Conservation (phyloP, 352 stramenopile genomes). For the Globisporangium apiculatum region DNA sequence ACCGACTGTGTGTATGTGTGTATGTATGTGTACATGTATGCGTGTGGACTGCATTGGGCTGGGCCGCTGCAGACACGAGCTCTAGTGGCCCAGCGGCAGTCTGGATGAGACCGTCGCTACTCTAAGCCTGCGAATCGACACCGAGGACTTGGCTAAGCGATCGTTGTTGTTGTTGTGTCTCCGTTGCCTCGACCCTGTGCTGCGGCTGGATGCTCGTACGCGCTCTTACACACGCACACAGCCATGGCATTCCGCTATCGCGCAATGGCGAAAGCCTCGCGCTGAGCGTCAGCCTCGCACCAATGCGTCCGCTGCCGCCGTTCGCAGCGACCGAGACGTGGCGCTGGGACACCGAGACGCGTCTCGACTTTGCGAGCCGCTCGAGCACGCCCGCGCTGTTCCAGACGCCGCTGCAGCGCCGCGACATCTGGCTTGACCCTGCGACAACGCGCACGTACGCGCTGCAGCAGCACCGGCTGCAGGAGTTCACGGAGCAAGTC, state of each 20-base stretch:
- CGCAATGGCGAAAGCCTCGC: constrained; percentile 20
- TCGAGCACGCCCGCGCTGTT: constrained; percentile 16
- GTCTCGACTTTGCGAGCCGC: constrained; percentile 13
- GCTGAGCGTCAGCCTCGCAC: constrained; percentile 37
- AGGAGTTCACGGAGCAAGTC: constrained; percentile 57
- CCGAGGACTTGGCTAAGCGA: background rate
- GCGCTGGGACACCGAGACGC: constrained; percentile 14
- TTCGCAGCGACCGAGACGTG: constrained; percentile 26
- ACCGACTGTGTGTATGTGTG: constrained; percentile 1
- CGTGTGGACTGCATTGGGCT: constrained; percentile 7
- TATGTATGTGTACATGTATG: constrained; percentile 8
- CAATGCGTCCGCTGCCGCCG: constrained; percentile 28
- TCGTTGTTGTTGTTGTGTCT: background rate
- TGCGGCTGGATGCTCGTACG: constrained; percentile 2
- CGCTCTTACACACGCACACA: constrained; percentile 11
- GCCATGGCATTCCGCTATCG: constrained; percentile 57
- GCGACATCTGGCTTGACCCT: constrained; percentile 60
- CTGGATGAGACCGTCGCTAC: no score
- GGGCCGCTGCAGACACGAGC: constrained; percentile 6
- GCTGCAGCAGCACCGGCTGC: constrained; percentile 45
- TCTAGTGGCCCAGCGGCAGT: constrained; percentile 2
- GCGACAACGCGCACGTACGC: constrained; percentile 45
- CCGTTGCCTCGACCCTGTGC: background rate
- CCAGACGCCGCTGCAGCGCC: constrained; percentile 24
- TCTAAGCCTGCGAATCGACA: background rate